These are phyloP conservation scores for Boletus huronensis DNA, from an alignment of 768 basidiomycete species.

Conservation along the genomic window DNA sequence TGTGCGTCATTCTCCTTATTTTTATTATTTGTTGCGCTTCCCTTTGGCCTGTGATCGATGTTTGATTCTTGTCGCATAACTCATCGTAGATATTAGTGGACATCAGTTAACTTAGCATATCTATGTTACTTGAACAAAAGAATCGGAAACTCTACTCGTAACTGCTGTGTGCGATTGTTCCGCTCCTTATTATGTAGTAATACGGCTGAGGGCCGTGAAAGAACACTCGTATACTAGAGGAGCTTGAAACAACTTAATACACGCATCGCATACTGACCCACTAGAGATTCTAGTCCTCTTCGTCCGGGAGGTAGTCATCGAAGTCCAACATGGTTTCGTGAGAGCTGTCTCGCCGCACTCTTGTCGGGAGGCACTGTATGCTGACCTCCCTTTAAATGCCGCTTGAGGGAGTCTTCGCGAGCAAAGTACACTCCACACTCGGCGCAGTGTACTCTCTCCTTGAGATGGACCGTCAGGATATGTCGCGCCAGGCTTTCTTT, in stretches of 20 bases:
- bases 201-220: no score
- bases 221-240: no score
- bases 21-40: background rate
- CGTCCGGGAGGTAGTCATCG: background rate
- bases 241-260: background rate
- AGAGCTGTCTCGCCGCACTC: background rate
- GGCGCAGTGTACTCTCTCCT: constrained; percentile 9
- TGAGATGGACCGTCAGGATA: constrained; percentile 25
- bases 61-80: background rate
- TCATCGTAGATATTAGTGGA: background rate
- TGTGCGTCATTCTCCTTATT: background rate
- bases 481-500: constrained; percentile 30
- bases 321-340: background rate
- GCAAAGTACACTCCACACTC: constrained; percentile 23
- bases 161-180: no score
- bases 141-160: background rate
- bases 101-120: background rate
- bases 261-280: no score
- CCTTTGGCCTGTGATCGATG: background rate
- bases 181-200: no score
- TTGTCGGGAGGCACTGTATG: constrained; percentile 2
- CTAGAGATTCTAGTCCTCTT: background rate
- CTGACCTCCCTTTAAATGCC: constrained; percentile 19
- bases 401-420: constrained; percentile 29
- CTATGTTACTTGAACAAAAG: background rate